These are phyloP conservation scores for Panicum virgatum DNA, from an alignment of 202 grass and related monocot genomes.

Conservation along the genomic window DNA sequence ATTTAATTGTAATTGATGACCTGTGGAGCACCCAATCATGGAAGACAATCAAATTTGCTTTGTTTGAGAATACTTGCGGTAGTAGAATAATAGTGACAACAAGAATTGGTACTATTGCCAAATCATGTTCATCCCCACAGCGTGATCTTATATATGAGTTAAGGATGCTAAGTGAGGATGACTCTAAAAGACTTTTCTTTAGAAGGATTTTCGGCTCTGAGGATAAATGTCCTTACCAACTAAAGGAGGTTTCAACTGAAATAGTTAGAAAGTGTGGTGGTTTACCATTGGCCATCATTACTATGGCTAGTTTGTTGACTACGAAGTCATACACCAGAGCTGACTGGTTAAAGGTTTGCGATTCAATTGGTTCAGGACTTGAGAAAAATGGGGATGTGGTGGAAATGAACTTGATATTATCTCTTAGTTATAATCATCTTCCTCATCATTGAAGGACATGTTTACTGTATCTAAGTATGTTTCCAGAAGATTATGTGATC, in stretches of 20 bases:
- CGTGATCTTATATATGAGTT: constrained; percentile 39
- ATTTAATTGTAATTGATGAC: constrained; percentile 50
- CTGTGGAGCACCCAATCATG: constrained; percentile 48
- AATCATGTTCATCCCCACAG: constrained; percentile 36
- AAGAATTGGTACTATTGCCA: constrained; percentile 48
- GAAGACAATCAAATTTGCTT: constrained; percentile 44
- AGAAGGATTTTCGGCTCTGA: constrained; percentile 46
- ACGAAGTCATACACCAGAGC: constrained; percentile 34
- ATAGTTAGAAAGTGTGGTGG: constrained; percentile 56
- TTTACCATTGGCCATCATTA: constrained; percentile 55
- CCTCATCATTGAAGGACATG: constrained; percentile 50
- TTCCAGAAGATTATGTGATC: constrained; percentile 54
- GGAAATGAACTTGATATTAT: constrained; percentile 54
- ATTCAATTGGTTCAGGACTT: constrained; percentile 51
- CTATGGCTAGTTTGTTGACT: constrained; percentile 49
- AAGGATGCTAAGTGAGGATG: constrained; percentile 29
- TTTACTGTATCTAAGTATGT: constrained; percentile 57
- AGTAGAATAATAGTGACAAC: constrained; percentile 52
- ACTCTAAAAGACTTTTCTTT: constrained; percentile 52
- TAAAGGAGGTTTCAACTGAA: constrained; percentile 36
- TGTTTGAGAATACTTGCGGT: constrained; percentile 34
- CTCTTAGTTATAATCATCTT: constrained; percentile 58
- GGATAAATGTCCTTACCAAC: constrained; percentile 39
- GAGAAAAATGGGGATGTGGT: constrained; percentile 41
- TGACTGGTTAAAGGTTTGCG: constrained; percentile 36